Conservation (phyloP, 163 green algal species). For the Picocystis sp. region DNA sequence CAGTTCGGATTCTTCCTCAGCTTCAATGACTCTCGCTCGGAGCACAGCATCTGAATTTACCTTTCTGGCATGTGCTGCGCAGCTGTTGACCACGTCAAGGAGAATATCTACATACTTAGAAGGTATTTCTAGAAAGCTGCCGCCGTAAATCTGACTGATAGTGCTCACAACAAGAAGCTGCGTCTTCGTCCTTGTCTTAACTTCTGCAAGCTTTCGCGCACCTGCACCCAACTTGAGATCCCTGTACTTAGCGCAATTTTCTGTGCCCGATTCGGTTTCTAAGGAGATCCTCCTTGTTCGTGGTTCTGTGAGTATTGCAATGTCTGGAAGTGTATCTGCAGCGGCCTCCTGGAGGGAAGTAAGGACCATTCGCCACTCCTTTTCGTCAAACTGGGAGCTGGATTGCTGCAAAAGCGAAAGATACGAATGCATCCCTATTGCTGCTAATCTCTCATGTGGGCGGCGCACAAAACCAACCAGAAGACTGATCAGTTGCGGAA, state of each 20-base stretch:
- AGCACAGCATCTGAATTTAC: slow-evolving; percentile 46
- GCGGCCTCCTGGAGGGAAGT: slow-evolving; percentile 25
- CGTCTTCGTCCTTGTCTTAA: slow-evolving; percentile 40
- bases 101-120: slow-evolving; percentile 11
- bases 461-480: slow-evolving; percentile 13
- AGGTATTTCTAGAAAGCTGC: background rate
- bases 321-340: slow-evolving; percentile 33
- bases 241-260: background rate
- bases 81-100: slow-evolving; percentile 29
- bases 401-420: background rate
- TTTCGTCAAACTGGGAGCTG: slow-evolving; percentile 6
- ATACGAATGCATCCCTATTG: background rate
- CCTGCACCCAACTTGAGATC: slow-evolving; percentile 14
- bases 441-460: slow-evolving; percentile 6
- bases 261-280: background rate
- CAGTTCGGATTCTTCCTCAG: slow-evolving; percentile 13
- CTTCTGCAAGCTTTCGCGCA: slow-evolving; percentile 46
- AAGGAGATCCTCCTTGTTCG: background rate
- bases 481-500: slow-evolving; percentile 18
- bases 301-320: background rate
- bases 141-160: background rate
- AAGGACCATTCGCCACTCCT: slow-evolving; percentile 11
- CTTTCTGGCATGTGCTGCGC: slow-evolving; percentile 27
- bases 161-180: slow-evolving; percentile 62
- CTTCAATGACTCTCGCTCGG: slow-evolving; percentile 26